phyloP scores from a whole-genome alignment of 2,329 filamentous ascomycete genomes.

The Trichoderma endophyticum region DNA sequence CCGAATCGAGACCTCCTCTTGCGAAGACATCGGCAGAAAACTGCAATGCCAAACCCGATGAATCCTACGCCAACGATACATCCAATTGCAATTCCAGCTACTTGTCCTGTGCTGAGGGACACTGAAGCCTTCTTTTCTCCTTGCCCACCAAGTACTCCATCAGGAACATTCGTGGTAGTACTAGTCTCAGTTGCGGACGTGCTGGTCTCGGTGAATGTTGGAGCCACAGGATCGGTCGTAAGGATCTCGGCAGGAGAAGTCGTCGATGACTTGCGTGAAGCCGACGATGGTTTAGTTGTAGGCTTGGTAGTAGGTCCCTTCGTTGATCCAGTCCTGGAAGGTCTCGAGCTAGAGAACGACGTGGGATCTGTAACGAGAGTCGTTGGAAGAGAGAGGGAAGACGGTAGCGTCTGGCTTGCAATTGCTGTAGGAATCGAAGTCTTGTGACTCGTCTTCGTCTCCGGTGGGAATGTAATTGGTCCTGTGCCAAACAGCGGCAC shows the following conservation, averaged over 20 bases:
- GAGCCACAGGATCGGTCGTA: background rate
- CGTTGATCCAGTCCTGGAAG: background rate
- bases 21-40: slow-evolving; percentile 43
- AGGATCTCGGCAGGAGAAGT: background rate
- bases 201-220: slow-evolving; percentile 1
- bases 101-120: slow-evolving; percentile 41
- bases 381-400: slow-evolving; percentile 25
- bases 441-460: background rate
- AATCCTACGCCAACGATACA: slow-evolving; percentile 44
- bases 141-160: background rate
- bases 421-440: background rate
- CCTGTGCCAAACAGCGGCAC: slow-evolving; percentile 11
- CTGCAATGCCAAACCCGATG: slow-evolving; percentile 47
- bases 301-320: background rate
- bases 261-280: background rate
- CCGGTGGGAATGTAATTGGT: slow-evolving; percentile 14
- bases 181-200: background rate
- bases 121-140: background rate
- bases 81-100: slow-evolving; percentile 58
- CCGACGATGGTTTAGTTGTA: background rate
- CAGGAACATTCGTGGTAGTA: slow-evolving; percentile 14
- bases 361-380: slow-evolving; percentile 29
- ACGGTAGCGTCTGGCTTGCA: background rate
- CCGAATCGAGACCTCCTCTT: slow-evolving; percentile 35
- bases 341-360: slow-evolving; percentile 20